Evolutionary conservation across 2,329 filamentous ascomycete species (phyloP).

Genomic region (Emericellopsis cladophorae): DNA sequence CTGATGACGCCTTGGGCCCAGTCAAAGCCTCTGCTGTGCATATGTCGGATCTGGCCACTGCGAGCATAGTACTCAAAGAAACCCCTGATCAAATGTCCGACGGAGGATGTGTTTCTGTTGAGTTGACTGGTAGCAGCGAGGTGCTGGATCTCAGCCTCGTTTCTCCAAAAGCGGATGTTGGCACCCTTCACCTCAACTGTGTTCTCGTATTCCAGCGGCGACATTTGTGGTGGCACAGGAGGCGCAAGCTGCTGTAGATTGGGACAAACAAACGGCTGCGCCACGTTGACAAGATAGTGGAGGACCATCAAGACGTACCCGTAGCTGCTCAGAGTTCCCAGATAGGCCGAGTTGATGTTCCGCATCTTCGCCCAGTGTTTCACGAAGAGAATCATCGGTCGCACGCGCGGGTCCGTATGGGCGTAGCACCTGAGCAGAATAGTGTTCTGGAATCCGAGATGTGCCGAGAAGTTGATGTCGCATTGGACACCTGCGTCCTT

Average conservation of each 20-base stretch:
- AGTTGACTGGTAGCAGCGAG: conserved; percentile 46
- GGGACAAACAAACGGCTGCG: conserved; percentile 66
- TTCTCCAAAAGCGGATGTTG: conserved; percentile 65
- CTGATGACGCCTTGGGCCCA: conserved; percentile 75
- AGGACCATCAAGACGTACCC: conserved; percentile 88
- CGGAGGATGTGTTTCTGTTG: conserved; percentile 54
- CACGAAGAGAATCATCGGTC: conserved; percentile 69
- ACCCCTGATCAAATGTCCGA: conserved; percentile 62
- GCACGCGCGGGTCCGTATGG: conserved; percentile 63
- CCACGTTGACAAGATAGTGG: conserved; percentile 79
- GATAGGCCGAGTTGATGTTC: conserved; percentile 77
- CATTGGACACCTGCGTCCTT: conserved; percentile 70
- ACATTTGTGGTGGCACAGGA: conserved; percentile 20
- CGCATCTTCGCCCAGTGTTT: conserved; percentile 84
- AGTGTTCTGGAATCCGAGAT: conserved; percentile 75
- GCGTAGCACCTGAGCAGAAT: conserved; percentile 73
- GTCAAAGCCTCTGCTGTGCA: conserved; percentile 49
- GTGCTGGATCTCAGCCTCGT: conserved; percentile 55
- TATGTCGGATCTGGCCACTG: conserved; percentile 36
- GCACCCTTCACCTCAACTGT: conserved; percentile 43
- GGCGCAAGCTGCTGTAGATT: conserved; percentile 58
- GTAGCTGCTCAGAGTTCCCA: conserved; percentile 77
- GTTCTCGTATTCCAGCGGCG: conserved; percentile 9
- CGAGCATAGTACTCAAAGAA: conserved; percentile 85
- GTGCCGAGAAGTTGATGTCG: conserved; percentile 84